Evolutionary conservation across 257 asterid genomes (phyloP), one percentile per base, ranked within the genome.

Genomic region (Cinchona pubescens): DNA sequence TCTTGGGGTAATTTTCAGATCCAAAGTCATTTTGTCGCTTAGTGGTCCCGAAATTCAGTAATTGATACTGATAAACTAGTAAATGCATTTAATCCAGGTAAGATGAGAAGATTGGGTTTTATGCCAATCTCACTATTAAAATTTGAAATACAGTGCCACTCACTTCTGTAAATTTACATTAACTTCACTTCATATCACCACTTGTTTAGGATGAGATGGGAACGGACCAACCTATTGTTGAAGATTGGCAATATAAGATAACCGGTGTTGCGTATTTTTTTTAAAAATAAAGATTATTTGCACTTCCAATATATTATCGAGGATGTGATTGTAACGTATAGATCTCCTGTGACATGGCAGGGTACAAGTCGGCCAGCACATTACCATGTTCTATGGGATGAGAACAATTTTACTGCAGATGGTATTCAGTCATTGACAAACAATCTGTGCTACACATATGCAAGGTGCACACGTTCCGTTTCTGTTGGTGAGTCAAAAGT

Each of bases 331-430:
- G 61, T 76, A 34, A 67, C 51, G 27, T 19, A 8, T 14, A 27
- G 13, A 42, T 56, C 3, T 25, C 15, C 3, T 65, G 3, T 42
- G n/a, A 51, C 66, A 14, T 55, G 38, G 76, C 79, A 94, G 99
- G 99, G 99, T 35, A 94, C 99, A 18, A 94, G 97, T 61, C 88
- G 99, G 27, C 99, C 99, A 13, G 99, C 99, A n/a, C 99, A 94
- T 76, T 94, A 94, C 86, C 97, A 92, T 78, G 99, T 94, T 63
- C 87, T 94, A 7, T 94, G 99, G 99, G 99, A 94, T 32, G 99
- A 94, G 83, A 94, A 94, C 86, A 94, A 92, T 79, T 94, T 94
- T 73, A 92, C 96, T 1, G 98, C 99, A 0, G 99, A 94, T 32
- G 99, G 96, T 16, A 94, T 94, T 80, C 99, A 94, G 69, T 92